phyloP scores from a whole-genome alignment of 2,329 filamentous ascomycete species.

The Aspergillus hiratsukae region DNA sequence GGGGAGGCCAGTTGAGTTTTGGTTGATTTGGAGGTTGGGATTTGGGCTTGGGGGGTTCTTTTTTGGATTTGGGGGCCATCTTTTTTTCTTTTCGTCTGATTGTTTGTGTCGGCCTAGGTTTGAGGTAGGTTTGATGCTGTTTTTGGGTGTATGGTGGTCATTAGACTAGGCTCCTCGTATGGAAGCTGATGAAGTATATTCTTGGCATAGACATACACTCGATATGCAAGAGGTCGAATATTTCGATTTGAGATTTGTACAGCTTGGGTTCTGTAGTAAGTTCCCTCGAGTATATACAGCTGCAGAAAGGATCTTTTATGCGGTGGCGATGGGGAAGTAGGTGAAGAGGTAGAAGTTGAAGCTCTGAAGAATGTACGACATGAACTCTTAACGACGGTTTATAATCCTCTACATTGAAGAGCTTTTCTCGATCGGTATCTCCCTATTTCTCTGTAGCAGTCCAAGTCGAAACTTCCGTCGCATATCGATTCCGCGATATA shows the following conservation, averaged over 20 bases:
- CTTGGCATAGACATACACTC: too few relatives aligned
- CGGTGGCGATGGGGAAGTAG: neutral
- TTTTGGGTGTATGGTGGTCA: slow-evolving; percentile 1
- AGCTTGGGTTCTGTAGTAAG: neutral
- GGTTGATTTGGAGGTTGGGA: slow-evolving; percentile 13
- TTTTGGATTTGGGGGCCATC: slow-evolving; percentile 22
- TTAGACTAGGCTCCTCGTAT: neutral
- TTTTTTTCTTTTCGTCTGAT: neutral
- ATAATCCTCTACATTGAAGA: neutral
- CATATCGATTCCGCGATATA: neutral
- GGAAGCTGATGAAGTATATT: neutral
- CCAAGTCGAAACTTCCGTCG: neutral
- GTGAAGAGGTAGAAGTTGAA: neutral
- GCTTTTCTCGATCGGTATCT: neutral
- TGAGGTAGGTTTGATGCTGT: slow-evolving; percentile 4
- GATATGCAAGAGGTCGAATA: neutral
- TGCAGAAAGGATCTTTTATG: neutral
- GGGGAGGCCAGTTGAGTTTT: slow-evolving; percentile 63
- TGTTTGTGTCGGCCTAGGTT: neutral
- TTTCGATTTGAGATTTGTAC: neutral
- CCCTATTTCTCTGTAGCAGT: too few relatives aligned
- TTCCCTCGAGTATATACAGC: neutral
- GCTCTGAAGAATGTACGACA: too few relatives aligned
- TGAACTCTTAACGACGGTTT: neutral
- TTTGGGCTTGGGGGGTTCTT: slow-evolving; percentile 7